A percentile compares a stretch with the other conserved stretches of the same genome.
Conservation (phyloP, 768 basidiomycete genomes). For the Agaricus subrufescens region DNA sequence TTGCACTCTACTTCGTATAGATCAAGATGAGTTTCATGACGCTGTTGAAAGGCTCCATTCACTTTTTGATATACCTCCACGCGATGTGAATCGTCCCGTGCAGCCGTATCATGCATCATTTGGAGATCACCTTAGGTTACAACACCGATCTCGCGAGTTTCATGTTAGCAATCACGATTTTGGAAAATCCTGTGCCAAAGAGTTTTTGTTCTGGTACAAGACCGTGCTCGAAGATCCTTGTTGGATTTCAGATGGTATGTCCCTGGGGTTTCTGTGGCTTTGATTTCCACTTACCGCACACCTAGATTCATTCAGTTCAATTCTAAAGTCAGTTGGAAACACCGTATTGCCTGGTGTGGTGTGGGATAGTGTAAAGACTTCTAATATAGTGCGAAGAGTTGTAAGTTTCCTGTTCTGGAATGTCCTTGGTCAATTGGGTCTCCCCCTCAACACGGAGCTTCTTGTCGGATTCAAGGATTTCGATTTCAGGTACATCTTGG, state of each 20-base stretch:
- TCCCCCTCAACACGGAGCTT: not conserved
- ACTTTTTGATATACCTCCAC: not conserved
- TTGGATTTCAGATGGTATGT: not conserved
- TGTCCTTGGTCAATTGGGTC: not conserved
- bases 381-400: no score
- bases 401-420: no score
- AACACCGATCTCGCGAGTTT: not conserved
- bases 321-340: no score
- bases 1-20: not conserved
- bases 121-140: not conserved
- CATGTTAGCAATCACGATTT: not conserved
- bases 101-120: not conserved
- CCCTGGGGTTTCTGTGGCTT: not conserved
- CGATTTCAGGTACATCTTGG: not conserved
- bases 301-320: not conserved
- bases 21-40: not conserved
- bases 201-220: not conserved
- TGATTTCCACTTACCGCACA: not conserved
- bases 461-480: not conserved
- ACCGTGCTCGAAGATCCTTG: not conserved
- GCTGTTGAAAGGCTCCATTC: not conserved
- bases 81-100: not conserved
- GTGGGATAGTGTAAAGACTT: not conserved
- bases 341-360: not conserved
- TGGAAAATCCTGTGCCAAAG: not conserved